A percentile compares a stretch with the other conserved stretches of the same genome.
Conservation (phyloP, 148 eudicot species). For the Beta vulgaris region DNA sequence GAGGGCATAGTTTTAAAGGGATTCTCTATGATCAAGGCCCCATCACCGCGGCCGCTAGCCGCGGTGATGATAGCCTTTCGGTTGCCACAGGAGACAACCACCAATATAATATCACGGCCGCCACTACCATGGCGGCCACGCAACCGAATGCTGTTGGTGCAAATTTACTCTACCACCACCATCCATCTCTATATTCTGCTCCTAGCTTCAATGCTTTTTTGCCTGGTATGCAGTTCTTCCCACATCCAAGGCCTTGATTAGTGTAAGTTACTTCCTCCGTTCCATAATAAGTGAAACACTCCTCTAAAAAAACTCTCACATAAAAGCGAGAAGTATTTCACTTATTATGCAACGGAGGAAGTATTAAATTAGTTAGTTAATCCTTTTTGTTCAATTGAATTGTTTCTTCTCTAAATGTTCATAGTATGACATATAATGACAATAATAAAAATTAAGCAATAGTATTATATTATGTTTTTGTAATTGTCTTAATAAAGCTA, state of each 20-base stretch:
- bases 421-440: not conserved
- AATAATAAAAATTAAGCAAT: not conserved
- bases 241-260: conserved; percentile 47
- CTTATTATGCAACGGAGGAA: no score
- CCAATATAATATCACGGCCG: conserved; percentile 14
- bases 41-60: conserved; percentile 13
- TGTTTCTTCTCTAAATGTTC: conserved; percentile 3
- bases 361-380: not conserved
- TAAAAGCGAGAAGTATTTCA: no score
- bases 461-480: conserved; percentile 1
- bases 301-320: no score
- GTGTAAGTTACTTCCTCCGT: no score
- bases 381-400: not conserved
- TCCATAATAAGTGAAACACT: no score
- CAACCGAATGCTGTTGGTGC: conserved; percentile 23
- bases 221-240: conserved; percentile 64
- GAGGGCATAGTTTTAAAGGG: conserved; percentile 78
- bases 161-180: conserved; percentile 33
- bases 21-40: conserved; percentile 80
- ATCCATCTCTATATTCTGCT: conserved; percentile 34
- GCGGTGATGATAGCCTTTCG: conserved; percentile 40
- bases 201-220: conserved; percentile 43
- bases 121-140: conserved; percentile 16
- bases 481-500: conserved; percentile 26
- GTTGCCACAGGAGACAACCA: conserved; percentile 37